These are phyloP conservation scores for Phytophthora pini DNA, from an alignment of 352 stramenopile species.

Conservation along the genomic window DNA sequence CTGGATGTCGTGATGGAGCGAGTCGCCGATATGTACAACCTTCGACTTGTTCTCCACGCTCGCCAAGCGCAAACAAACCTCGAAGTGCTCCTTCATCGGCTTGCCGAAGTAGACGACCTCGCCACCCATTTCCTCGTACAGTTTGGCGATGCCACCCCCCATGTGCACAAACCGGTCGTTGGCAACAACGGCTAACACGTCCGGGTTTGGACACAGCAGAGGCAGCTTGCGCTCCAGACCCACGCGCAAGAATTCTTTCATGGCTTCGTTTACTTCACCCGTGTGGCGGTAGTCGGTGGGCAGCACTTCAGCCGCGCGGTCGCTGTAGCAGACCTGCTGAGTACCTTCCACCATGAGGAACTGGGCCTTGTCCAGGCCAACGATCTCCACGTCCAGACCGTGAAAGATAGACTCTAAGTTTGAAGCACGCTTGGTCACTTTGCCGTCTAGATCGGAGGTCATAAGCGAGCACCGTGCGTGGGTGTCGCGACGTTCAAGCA, in stretches of 20 bases:
- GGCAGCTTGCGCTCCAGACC: conserved; percentile 64
- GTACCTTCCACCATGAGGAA: conserved; percentile 69
- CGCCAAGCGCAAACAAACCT: conserved; percentile 58
- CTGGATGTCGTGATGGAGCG: conserved; percentile 69
- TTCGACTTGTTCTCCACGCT: conserved; percentile 33
- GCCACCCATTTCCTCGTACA: conserved; percentile 82
- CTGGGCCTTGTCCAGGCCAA: conserved; percentile 46
- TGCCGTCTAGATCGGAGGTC: conserved; percentile 42
- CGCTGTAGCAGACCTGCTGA: conserved; percentile 59
- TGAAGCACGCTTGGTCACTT: conserved; percentile 35
- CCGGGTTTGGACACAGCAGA: conserved; percentile 89
- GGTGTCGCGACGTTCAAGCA: conserved; percentile 30
- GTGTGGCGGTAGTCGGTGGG: conserved; percentile 55
- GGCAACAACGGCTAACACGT: conserved; percentile 77
- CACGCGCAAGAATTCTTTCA: conserved; percentile 54
- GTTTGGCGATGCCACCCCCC: conserved; percentile 82
- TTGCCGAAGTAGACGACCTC: conserved; percentile 87
- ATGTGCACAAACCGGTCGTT: conserved; percentile 65
- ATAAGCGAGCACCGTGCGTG: conserved; percentile 51
- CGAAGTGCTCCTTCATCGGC: conserved; percentile 79
- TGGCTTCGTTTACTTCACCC: conserved; percentile 44
- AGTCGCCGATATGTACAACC: conserved; percentile 74
- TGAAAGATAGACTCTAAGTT: conserved; percentile 60
- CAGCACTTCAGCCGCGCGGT: conserved; percentile 35
- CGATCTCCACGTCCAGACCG: conserved; percentile 53